phyloP scores from a whole-genome alignment of 2,329 filamentous ascomycete species.

The Phialophora verrucosa region DNA sequence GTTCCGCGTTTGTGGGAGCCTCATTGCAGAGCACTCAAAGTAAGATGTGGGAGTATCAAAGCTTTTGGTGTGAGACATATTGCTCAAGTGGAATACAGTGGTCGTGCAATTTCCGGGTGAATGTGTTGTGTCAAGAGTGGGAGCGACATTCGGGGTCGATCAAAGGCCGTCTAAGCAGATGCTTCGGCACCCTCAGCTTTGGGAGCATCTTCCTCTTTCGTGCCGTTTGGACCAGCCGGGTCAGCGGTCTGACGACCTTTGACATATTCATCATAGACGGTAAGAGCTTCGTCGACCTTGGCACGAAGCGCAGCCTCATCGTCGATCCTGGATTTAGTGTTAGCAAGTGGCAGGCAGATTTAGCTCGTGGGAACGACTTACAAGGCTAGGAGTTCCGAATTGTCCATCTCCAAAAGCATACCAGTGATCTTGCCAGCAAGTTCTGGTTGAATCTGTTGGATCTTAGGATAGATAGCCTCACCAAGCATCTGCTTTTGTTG shows the following conservation, averaged over 20 bases:
- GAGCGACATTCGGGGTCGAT: conserved; percentile 12
- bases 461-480: conserved; percentile 98
- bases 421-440: conserved; percentile 99
- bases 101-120: conserved; percentile 29
- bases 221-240: conserved; percentile 46
- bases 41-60: conserved; percentile 29
- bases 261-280: conserved; percentile 97
- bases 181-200: conserved; percentile 37
- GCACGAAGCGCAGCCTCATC: conserved; percentile 85
- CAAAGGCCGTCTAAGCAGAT: conserved; percentile 29
- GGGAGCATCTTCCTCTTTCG: conserved; percentile 37
- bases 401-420: conserved; percentile 99
- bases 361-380: conserved; percentile 66
- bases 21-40: conserved; percentile 25
- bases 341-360: conserved; percentile 19
- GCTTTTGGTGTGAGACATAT: conserved; percentile 36
- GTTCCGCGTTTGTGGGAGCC: conserved; percentile 14
- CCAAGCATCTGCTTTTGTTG: conserved; percentile 99
- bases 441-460: conserved; percentile 89
- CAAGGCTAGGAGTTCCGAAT: conserved; percentile 89
- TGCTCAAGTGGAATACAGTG: conserved; percentile 33
- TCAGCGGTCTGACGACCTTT: conserved; percentile 70
- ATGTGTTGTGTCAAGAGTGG: conserved; percentile 25
- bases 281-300: conserved; percentile 97
- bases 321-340: conserved; percentile 69